A percentile compares a stretch with the other conserved stretches of the same genome.
phyloP scores from a whole-genome alignment of 345 rosid genomes.

The Populus deltoides region DNA sequence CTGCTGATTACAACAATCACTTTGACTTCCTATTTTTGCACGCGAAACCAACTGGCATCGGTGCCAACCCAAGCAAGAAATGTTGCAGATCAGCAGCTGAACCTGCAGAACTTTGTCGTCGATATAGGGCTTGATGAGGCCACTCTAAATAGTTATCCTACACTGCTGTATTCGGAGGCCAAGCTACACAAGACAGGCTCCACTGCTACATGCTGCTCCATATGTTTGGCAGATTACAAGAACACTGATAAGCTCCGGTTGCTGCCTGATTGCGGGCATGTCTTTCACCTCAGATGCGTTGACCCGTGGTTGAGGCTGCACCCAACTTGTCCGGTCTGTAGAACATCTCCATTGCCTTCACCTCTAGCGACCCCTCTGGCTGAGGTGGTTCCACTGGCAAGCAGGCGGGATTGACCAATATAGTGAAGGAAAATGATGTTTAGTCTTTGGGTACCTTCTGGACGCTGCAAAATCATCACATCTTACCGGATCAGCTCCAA shows the following conservation, averaged over 20 bases:
- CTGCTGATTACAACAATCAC: constrained; percentile 41
- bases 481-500: background rate
- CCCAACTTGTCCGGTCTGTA: constrained; percentile 73
- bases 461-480: background rate
- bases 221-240: constrained; percentile 82
- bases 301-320: constrained; percentile 82
- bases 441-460: background rate
- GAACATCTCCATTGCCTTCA: constrained; percentile 85
- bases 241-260: constrained; percentile 46
- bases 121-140: constrained; percentile 71
- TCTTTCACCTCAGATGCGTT: constrained; percentile 73
- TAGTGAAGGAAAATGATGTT: background rate
- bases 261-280: constrained; percentile 75
- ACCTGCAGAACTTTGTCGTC: constrained; percentile 21
- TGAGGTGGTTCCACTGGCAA: constrained; percentile 69
- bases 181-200: constrained; percentile 37
- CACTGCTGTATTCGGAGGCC: constrained; percentile 63
- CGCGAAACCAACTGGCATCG: constrained; percentile 15
- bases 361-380: constrained; percentile 74
- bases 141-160: constrained; percentile 69
- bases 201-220: constrained; percentile 61
- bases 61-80: background rate
- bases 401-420: constrained; percentile 36
- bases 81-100: background rate
- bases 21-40: constrained; percentile 44